Conservation (phyloP, 2,329 filamentous ascomycete genomes). For the Fusarium heterosporum region DNA sequence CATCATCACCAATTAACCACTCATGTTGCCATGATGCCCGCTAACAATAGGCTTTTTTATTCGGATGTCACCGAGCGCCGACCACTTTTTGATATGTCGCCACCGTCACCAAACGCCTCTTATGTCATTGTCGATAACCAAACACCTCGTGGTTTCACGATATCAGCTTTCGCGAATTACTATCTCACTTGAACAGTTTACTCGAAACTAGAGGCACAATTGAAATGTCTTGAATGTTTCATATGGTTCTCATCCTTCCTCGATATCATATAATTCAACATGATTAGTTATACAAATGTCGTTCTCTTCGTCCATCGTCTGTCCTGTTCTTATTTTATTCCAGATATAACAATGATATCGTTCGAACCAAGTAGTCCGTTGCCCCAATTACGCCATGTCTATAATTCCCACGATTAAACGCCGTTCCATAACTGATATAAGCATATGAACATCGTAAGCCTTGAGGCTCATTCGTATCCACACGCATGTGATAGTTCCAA, state of each 20-base stretch:
- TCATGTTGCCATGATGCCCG: neutral
- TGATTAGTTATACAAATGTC: constrained; percentile 45
- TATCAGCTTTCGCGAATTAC: neutral
- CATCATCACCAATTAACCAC: neutral
- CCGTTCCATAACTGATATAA: constrained; percentile 7
- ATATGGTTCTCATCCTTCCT: constrained; percentile 11
- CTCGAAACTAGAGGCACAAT: neutral
- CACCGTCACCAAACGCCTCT: constrained; percentile 15
- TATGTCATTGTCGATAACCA: constrained; percentile 28
- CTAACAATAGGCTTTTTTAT: constrained; percentile 34
- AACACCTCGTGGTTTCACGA: neutral
- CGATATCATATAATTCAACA: constrained; percentile 30
- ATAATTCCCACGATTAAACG: constrained; percentile 28
- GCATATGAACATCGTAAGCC: constrained; percentile 35
- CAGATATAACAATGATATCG: constrained; percentile 21
- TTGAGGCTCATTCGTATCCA: constrained; percentile 25
- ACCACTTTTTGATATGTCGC: constrained; percentile 20
- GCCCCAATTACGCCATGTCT: constrained; percentile 36
- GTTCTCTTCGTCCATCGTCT: constrained; percentile 20
- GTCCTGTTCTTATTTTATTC: constrained; percentile 23
- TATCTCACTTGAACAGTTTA: neutral
- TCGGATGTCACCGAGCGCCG: constrained; percentile 21
- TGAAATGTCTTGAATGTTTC: neutral
- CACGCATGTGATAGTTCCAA: constrained; percentile 16
- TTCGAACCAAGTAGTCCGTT: constrained; percentile 13